phyloP scores from a whole-genome alignment of 768 basidiomycete genomes.

The Termitomyces sp. region DNA sequence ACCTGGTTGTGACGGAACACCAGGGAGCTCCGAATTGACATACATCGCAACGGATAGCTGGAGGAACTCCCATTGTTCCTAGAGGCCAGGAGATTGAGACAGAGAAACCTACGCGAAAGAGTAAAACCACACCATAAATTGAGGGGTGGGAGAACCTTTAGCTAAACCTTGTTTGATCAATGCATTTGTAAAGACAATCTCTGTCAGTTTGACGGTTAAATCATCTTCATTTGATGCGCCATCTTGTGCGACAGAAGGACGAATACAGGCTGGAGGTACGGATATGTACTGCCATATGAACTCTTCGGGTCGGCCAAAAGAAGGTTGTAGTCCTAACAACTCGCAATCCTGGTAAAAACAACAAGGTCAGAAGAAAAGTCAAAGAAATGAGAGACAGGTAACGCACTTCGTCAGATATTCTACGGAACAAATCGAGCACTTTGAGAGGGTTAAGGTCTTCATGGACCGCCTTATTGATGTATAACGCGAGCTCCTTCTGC shows the following conservation, averaged over 20 bases:
- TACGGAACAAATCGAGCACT: slow-evolving; percentile 85
- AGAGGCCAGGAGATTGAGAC: neutral
- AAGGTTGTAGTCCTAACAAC: slow-evolving; percentile 83
- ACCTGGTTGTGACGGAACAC: slow-evolving; percentile 79
- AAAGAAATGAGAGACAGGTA: neutral
- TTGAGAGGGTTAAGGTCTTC: slow-evolving; percentile 95
- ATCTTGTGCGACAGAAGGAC: slow-evolving; percentile 96
- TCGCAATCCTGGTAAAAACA: slow-evolving; percentile 75
- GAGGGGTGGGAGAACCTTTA: slow-evolving; percentile 82
- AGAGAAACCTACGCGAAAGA: neutral
- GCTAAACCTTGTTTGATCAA: slow-evolving; percentile 86
- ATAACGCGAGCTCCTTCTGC: slow-evolving; percentile 80
- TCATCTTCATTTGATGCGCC: slow-evolving; percentile 99
- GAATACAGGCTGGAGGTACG: slow-evolving; percentile 95
- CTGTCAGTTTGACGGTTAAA: slow-evolving; percentile 92
- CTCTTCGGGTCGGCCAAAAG: slow-evolving; percentile 89
- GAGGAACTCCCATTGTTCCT: slow-evolving; percentile 99
- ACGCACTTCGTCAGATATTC: slow-evolving; percentile 85
- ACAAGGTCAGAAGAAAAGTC: neutral
- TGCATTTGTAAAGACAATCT: slow-evolving; percentile 93
- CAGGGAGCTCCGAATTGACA: slow-evolving; percentile 95
- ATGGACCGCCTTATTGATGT: slow-evolving; percentile 80
- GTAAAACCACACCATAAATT: slow-evolving; percentile 67
- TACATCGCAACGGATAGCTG: slow-evolving; percentile 96
- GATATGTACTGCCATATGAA: slow-evolving; percentile 99